These are phyloP conservation scores for Bipolaris cookei DNA, from an alignment of 2,329 filamentous ascomycete species.

Conservation along the genomic window DNA sequence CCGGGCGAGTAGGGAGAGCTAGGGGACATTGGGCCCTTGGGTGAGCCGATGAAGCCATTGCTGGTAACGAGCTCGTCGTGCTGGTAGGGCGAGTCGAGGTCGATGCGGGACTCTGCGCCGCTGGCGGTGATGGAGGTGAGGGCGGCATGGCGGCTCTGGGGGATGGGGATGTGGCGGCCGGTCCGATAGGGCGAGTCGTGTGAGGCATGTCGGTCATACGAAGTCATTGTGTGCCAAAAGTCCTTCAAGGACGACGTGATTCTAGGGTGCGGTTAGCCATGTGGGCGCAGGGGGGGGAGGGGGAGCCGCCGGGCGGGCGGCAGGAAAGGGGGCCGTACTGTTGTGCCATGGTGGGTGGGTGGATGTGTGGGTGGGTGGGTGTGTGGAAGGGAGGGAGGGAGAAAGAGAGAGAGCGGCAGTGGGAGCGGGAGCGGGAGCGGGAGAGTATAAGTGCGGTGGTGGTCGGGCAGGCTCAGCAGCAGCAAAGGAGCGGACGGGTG, in stretches of 20 bases:
- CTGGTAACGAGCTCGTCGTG: conserved; percentile 68
- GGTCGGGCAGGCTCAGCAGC: not conserved
- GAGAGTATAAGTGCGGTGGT: no score
- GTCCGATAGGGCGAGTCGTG: conserved; percentile 93
- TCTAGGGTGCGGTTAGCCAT: conserved; percentile 39
- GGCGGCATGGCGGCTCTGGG: conserved; percentile 78
- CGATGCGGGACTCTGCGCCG: conserved; percentile 84
- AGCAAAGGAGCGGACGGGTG: conserved; percentile 25
- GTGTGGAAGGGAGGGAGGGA: not conserved
- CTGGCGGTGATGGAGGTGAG: conserved; percentile 86
- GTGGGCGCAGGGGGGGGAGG: conserved; percentile 3
- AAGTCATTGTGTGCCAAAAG: conserved; percentile 89
- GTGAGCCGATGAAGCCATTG: conserved; percentile 67
- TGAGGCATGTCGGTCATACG: conserved; percentile 81
- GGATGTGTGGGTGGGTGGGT: not conserved
- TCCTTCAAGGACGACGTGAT: conserved; percentile 70
- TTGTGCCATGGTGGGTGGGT: conserved; percentile 42
- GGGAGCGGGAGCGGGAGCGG: conserved; percentile 15
- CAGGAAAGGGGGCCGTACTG: conserved; percentile 33
- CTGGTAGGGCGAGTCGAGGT: conserved; percentile 78
- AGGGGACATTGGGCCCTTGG: conserved; percentile 63
- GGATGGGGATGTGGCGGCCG: conserved; percentile 86
- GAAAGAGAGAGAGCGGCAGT: conserved; percentile 15
- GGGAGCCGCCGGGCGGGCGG: not conserved
- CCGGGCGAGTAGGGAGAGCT: conserved; percentile 86